Base-by-base conservation (phyloP, 2,329 filamentous ascomycete genomes). In the Fusarium sterilihyphosum region DNA sequence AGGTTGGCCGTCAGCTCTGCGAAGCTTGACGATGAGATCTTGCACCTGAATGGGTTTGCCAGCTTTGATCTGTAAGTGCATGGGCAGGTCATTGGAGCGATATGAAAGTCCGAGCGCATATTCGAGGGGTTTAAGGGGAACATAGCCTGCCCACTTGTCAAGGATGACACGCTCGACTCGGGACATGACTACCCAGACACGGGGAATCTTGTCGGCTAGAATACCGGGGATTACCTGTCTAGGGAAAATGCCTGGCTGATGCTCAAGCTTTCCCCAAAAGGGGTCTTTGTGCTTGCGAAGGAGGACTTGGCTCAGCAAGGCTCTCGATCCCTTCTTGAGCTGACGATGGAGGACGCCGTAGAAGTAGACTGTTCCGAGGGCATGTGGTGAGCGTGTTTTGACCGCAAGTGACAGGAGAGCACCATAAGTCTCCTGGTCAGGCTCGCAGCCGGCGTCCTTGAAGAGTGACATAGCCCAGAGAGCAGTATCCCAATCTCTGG, bases 321-420 rank as follows among this genome's bases (percentile, higher is more conserved):
- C 61, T 17, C 82, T 80, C 8, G 78, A 67, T 0, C 56, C 46
- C 29, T 65, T 70, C 29, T 77, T 74, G n/a, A 83, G 76, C 41
- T 78, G 78, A 65, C 81, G 80, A 31, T 76, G 65, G 10, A 82
- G 73, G 26, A 79, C 73, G 38, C 75, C 82, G 70, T 84, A 80
- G 65, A 83, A 82, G 64, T 82, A 78, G 24, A 80, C 47, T 40
- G 78, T 77, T 43, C 79, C 80, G 3, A 84, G 76, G 29, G 79
- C 76, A 58, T 77, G 73, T 16, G 80, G 74, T 26, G 82, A 79
- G 44, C 79, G 80, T 6, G 79, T 71, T 24, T 61, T 69, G 70
- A 82, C 79, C 20, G 83, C 82, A 31, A 86, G 76, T 12, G 77
- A 68, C 65, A 85, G 82, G 53, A 88, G 81, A 18, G 79, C 70